Base-by-base conservation (phyloP, 179 eudicot genomes). In the Beta corolliflora region DNA sequence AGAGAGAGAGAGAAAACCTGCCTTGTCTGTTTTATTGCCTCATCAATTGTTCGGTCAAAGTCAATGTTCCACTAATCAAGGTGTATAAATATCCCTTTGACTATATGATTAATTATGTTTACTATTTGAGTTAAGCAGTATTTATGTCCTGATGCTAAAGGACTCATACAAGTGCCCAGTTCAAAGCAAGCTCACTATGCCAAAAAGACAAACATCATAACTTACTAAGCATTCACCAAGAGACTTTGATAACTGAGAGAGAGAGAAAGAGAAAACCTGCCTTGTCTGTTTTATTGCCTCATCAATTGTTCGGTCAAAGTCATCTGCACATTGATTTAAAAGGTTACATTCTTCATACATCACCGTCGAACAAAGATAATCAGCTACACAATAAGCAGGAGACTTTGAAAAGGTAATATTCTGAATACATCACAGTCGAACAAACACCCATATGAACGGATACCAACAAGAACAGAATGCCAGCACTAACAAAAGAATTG, bases 281-380 rank as follows among this genome's bases (percentile, higher is more conserved):
- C 88, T 87, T 55, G 94, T 80, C 69, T 82, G 75, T 80, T 88
- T 81, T 77, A 90, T 84, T 61, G 99, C 99, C 86, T 96, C 96
- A 25, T 84, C 79, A 80, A 96, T 92, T 72, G 86, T 85, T 79
- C 79, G 92, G 83, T 96, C 99, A 86, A 82, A 96, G 10, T 86
- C 93, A 84, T 91, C 99, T 94, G 96, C 90, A 89, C 70, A 83
- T 71, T 19, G 36, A 71, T 77, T 48, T 50, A 79, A 81, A 76
- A 81, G 21, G 31, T 23, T 25, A 46, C 4, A 55, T 18, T 9
- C 23, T 84, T 50, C 74, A 61, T 29, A 55, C 68, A 71, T 56
- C n/a, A 13, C 14, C 44, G 21, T 73, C 19, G 73, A 19, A 45
- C 77, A 77, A 44, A 69, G 14, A 41, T 60, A 31, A 31, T 18